Conservation (phyloP, 371 early-diverging fungal genomes). For the Syncephalastrum monosporum region DNA sequence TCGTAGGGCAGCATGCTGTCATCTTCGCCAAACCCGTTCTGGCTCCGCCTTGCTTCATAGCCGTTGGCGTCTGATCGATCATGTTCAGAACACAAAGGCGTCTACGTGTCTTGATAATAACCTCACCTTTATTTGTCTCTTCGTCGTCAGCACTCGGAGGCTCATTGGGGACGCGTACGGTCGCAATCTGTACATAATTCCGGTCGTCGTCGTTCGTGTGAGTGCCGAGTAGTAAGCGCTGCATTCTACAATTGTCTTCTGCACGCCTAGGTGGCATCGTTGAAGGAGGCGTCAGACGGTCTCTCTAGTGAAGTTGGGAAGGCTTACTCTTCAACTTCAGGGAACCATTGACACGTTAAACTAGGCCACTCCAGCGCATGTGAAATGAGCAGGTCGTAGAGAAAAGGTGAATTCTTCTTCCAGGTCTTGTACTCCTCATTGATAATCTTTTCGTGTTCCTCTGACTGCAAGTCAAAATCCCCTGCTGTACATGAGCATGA, state of each 20-base stretch:
- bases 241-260: slow-evolving; percentile 88
- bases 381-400: slow-evolving; percentile 98
- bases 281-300: background rate
- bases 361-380: slow-evolving; percentile 99
- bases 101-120: no score
- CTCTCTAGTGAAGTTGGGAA: no score
- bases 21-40: no score
- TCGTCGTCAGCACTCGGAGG: slow-evolving; percentile 70
- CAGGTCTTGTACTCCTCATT: slow-evolving; percentile 98
- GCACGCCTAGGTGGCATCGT: slow-evolving; percentile 59
- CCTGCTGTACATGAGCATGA: slow-evolving; percentile 7
- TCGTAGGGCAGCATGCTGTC: slow-evolving; percentile 50
- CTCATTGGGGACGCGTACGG: slow-evolving; percentile 86
- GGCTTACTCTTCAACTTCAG: slow-evolving; percentile 85
- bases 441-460: slow-evolving; percentile 79
- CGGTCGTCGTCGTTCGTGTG: slow-evolving; percentile 97
- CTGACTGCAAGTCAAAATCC: slow-evolving; percentile 10
- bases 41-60: no score
- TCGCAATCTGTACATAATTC: slow-evolving; percentile 95
- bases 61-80: no score
- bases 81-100: no score
- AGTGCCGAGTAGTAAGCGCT: slow-evolving; percentile 91
- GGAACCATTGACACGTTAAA: slow-evolving; percentile 98
- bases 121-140: slow-evolving; percentile 37
- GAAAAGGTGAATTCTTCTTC: slow-evolving; percentile 99